These are phyloP conservation scores for Mucor ambiguus DNA, from an alignment of 371 early-diverging fungal genomes.

Conservation along the genomic window DNA sequence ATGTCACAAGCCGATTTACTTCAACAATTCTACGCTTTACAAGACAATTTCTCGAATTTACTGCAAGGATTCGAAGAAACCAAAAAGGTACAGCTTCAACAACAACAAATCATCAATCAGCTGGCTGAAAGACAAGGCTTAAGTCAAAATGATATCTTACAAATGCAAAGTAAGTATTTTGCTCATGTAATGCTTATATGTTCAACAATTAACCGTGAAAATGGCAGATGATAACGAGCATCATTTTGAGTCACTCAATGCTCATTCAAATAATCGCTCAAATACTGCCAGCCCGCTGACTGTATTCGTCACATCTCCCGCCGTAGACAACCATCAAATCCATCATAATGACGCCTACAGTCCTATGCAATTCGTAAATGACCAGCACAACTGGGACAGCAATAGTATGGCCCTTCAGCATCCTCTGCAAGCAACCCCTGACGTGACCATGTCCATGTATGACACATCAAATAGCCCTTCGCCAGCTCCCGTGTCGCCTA, in stretches of 20 bases:
- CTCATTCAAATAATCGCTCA: neutral
- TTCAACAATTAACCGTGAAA: neutral
- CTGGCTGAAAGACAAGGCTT: conserved; percentile 26
- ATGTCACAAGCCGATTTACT: conserved; percentile 65
- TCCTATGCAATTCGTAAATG: conserved; percentile 13
- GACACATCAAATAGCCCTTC: conserved; percentile 14
- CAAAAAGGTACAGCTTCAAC: conserved; percentile 55
- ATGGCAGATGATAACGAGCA: neutral
- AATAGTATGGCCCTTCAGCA: neutral
- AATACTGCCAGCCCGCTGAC: conserved; percentile 9
- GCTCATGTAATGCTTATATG: neutral
- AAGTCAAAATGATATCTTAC: conserved; percentile 3
- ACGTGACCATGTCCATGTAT: conserved; percentile 21
- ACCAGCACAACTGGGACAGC: neutral
- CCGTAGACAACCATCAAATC: neutral
- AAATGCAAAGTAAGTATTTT: conserved; percentile 5
- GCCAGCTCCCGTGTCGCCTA: conserved; percentile 11
- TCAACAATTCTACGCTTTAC: conserved; percentile 64
- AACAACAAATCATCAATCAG: conserved; percentile 50
- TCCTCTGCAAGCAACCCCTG: conserved; percentile 16
- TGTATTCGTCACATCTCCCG: conserved; percentile 15
- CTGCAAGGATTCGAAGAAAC: conserved; percentile 67
- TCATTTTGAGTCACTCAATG: neutral
- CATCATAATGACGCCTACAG: conserved; percentile 3
- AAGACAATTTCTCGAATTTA: conserved; percentile 64